Base-by-base conservation (phyloP, 176 grass and related monocot species). In the Lolium perenne region DNA sequence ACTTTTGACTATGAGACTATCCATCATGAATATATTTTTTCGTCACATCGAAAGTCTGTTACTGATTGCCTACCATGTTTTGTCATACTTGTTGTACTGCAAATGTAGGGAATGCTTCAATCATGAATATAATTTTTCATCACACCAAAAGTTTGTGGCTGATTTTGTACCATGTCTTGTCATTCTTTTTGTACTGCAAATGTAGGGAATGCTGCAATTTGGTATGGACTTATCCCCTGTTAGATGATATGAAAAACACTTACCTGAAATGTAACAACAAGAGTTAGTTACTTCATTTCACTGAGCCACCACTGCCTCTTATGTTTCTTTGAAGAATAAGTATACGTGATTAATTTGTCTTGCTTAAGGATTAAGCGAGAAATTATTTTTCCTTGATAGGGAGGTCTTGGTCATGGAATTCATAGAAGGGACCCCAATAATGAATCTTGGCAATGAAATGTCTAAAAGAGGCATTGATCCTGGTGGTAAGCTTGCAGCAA, bases 371-470 rank as follows among this genome's bases (percentile, higher is more conserved):
- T 71, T 67, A 63, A 87, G 71, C 65, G 40, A 26, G 4, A 5
- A 17, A 57, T 74, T 71, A 18, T 82, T 5, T 67, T 78, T 48
- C 23, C 80, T 84, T 92, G 23, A 84, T 77, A 98, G 93, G 79
- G 84, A 98, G 86, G 90, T 95, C 32, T 86, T 98, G 86, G 84
- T 95, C 80, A 98, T 98, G 96, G 96, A 98, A 81, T 98, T 94
- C 75, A 84, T 98, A 69, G 83, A 98, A 89, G 96, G 96, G 8
- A 94, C 88, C 57, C 96, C 96, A 63, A 98, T 98, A 91, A 94
- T 98, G 91, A 98, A 95, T 94, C 87, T 98, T 78, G 84, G 91
- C 66, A 79, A 77, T 82, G 93, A 98, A 94, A 98, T 98, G 82
- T 88, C 88, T 89, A 94, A 94, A 92, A 90, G 86, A 64, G 93